Conservation (phyloP, 768 basidiomycete species). For the Boletus sp. region DNA sequence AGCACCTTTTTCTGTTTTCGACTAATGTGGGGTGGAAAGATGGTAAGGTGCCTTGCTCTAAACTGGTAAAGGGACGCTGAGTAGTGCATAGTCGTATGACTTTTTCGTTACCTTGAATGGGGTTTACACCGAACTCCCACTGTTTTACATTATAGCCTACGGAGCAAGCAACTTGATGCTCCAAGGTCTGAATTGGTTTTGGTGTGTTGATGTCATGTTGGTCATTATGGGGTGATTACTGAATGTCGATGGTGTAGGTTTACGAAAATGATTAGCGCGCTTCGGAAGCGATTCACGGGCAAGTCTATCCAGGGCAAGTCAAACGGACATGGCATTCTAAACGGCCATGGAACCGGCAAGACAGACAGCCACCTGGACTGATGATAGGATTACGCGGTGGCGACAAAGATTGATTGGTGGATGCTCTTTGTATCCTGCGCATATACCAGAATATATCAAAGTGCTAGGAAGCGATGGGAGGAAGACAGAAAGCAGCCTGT, state of each 20-base stretch:
- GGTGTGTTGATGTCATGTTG: slow-evolving; percentile 40
- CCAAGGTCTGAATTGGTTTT: slow-evolving; percentile 74
- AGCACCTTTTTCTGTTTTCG: slow-evolving; percentile 66
- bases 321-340: slow-evolving; percentile 9
- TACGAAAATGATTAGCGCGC: slow-evolving; percentile 64
- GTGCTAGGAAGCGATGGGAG: slow-evolving; percentile 4
- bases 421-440: slow-evolving; percentile 2
- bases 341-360: slow-evolving; percentile 20
- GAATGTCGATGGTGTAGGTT: slow-evolving; percentile 42
- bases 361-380: slow-evolving; percentile 7
- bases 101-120: slow-evolving; percentile 60
- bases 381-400: neutral
- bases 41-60: slow-evolving; percentile 21
- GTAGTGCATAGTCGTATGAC: slow-evolving; percentile 50
- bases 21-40: slow-evolving; percentile 64
- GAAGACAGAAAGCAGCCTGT: slow-evolving; percentile 43
- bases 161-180: slow-evolving; percentile 60
- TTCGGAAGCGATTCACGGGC: slow-evolving; percentile 56
- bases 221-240: neutral
- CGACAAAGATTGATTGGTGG: neutral
- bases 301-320: slow-evolving; percentile 17
- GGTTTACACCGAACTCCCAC: slow-evolving; percentile 53
- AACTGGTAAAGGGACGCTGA: slow-evolving; percentile 1
- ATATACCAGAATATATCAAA: slow-evolving; percentile 18
- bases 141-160: slow-evolving; percentile 48